Evolutionary conservation across 306 rosid species (phyloP).

Genomic region (Lupinus albus): DNA sequence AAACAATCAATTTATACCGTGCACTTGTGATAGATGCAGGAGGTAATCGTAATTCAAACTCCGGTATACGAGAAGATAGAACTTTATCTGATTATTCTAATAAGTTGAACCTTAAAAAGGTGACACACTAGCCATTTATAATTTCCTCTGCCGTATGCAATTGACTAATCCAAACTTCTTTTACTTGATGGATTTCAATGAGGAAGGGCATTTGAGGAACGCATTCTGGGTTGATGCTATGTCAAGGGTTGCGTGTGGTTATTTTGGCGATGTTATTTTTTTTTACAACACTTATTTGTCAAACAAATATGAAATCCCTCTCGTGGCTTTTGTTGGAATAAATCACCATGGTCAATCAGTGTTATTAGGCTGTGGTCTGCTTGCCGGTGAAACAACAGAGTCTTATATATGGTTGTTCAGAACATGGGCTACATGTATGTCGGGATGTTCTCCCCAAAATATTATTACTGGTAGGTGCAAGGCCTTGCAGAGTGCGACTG

Average conservation of each 20-base stretch:
- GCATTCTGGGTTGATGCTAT: constrained; percentile 82
- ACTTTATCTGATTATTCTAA: constrained; percentile 57
- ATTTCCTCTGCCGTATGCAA: constrained; percentile 78
- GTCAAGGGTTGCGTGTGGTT: constrained; percentile 62
- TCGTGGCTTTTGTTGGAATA: constrained; percentile 66
- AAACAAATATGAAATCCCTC: constrained; percentile 73
- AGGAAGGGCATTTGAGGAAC: constrained; percentile 66
- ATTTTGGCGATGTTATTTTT: constrained; percentile 62
- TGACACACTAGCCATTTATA: constrained; percentile 71
- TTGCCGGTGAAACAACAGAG: constrained; percentile 68
- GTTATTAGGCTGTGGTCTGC: constrained; percentile 76
- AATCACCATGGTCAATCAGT: constrained; percentile 74
- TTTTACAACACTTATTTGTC: constrained; percentile 74
- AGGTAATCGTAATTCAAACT: constrained; percentile 52
- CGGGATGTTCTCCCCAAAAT: constrained; percentile 56
- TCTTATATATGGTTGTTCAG: constrained; percentile 66
- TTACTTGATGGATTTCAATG: constrained; percentile 72
- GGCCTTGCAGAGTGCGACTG: constrained; percentile 63
- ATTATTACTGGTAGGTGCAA: constrained; percentile 70
- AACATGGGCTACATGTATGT: constrained; percentile 78
- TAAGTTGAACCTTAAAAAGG: constrained; percentile 73
- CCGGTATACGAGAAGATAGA: constrained; percentile 51
- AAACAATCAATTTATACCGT: constrained; percentile 74
- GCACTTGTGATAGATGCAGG: constrained; percentile 89
- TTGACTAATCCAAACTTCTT: constrained; percentile 68